These are phyloP conservation scores for Solanum chmielewskii DNA, from an alignment of 257 asterid genomes.

Conservation along the genomic window DNA sequence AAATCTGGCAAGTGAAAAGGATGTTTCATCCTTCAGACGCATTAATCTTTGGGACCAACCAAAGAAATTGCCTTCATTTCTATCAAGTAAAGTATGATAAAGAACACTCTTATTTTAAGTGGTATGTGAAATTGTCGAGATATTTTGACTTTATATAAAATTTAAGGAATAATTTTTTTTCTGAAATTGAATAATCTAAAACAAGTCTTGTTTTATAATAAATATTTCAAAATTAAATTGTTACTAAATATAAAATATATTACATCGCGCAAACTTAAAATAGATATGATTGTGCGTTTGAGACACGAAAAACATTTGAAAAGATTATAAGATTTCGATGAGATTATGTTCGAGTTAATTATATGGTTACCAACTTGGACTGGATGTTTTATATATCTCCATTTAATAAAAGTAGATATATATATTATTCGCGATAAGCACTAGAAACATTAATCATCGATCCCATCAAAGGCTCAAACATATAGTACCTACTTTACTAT, in stretches of 20 bases:
- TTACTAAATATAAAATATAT: neutral
- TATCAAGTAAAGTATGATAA: neutral
- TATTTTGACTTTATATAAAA: neutral
- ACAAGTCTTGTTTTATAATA: neutral
- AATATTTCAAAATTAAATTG: neutral
- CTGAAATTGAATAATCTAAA: neutral
- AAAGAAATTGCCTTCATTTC: neutral
- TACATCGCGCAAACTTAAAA: neutral
- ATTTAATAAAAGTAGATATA: neutral
- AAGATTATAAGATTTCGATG: neutral
- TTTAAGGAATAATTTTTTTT: neutral
- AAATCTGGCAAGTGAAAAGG: neutral
- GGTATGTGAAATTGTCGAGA: neutral
- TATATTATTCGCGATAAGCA: neutral
- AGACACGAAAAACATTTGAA: neutral
- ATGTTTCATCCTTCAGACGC: neutral
- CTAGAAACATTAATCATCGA: neutral
- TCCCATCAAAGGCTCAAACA: neutral
- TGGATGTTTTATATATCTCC: neutral
- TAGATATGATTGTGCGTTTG: neutral
- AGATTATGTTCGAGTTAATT: neutral
- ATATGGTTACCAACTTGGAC: neutral
- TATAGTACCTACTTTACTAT: neutral
- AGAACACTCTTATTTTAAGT: neutral
- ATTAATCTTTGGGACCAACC: neutral